Percentiles rank a stretch among this genome's conserved stretches.
These are phyloP conservation scores for Kodamaea arcana DNA, from an alignment of 1,139 yeast species.

Conservation along the genomic window DNA sequence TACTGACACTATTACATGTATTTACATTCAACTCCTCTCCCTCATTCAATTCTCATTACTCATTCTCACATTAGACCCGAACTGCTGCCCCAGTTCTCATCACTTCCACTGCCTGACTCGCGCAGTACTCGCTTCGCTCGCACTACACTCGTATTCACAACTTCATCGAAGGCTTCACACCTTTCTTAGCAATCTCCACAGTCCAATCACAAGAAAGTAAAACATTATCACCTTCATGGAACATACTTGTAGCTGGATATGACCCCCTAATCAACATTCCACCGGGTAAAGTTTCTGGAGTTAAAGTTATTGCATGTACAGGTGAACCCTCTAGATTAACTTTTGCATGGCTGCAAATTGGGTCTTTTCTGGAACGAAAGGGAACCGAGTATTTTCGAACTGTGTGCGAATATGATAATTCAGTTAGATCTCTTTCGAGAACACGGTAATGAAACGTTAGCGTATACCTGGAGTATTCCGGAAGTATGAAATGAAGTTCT, in stretches of 20 bases:
- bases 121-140: too few relatives aligned
- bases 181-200: conserved; percentile 24
- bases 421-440: conserved; percentile 19
- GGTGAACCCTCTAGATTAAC: conserved; percentile 16
- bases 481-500: conserved; percentile 25
- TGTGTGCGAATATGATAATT: conserved; percentile 29
- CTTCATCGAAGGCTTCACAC: conserved; percentile 16
- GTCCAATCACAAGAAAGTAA: conserved; percentile 27
- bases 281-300: conserved; percentile 32
- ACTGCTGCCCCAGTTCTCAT: too few relatives aligned
- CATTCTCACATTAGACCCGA: too few relatives aligned
- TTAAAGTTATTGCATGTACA: conserved; percentile 20
- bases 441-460: conserved; percentile 28
- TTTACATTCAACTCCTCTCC: too few relatives aligned
- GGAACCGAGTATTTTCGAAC: conserved; percentile 30
- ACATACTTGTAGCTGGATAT: conserved; percentile 27
- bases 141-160: too few relatives aligned
- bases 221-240: conserved; percentile 23
- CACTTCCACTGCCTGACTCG: too few relatives aligned
- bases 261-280: conserved; percentile 33
- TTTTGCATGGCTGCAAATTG: conserved; percentile 17
- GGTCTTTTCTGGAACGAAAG: conserved; percentile 23
- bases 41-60: too few relatives aligned
- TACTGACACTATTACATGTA: too few relatives aligned
- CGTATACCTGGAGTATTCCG: conserved; percentile 30